These are phyloP conservation scores for Fusarium tanahbumbuense DNA, from an alignment of 2,329 filamentous ascomycete genomes.

Conservation along the genomic window DNA sequence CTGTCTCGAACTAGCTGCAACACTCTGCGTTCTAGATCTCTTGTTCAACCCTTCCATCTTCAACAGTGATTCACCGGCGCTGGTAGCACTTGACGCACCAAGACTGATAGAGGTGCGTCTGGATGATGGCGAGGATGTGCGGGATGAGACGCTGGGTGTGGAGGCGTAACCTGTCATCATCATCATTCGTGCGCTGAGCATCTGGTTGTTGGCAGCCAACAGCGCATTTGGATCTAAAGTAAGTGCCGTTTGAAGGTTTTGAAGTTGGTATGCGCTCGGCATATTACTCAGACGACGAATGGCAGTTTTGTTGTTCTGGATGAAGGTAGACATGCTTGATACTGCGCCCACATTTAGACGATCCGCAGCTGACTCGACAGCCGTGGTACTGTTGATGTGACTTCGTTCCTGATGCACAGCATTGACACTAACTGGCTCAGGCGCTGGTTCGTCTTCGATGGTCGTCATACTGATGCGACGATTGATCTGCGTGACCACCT, in stretches of 20 bases:
- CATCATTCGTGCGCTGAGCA: neutral
- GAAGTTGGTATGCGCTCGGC: constrained; percentile 18
- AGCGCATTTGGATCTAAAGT: neutral
- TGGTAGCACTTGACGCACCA: neutral
- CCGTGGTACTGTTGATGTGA: neutral
- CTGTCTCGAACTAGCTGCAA: constrained; percentile 1
- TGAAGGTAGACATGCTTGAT: constrained; percentile 27
- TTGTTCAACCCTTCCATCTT: constrained; percentile 27
- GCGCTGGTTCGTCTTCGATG: neutral
- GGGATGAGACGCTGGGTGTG: neutral
- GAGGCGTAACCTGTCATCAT: constrained; percentile 6
- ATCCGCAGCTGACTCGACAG: constrained; percentile 7
- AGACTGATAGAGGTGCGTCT: neutral
- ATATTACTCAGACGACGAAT: constrained; percentile 31
- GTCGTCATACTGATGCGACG: constrained; percentile 8
- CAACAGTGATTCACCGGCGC: neutral
- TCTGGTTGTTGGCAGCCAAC: neutral
- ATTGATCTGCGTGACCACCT: constrained; percentile 35
- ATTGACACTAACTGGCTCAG: constrained; percentile 14
- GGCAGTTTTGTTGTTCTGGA: constrained; percentile 36
- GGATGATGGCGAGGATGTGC: neutral
- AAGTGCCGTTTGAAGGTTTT: neutral
- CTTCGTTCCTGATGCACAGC: constrained; percentile 25
- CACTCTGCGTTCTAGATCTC: neutral
- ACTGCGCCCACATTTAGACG: constrained; percentile 20